These are phyloP conservation scores for Albizia julibrissin DNA, from an alignment of 306 rosid species.

Conservation along the genomic window DNA sequence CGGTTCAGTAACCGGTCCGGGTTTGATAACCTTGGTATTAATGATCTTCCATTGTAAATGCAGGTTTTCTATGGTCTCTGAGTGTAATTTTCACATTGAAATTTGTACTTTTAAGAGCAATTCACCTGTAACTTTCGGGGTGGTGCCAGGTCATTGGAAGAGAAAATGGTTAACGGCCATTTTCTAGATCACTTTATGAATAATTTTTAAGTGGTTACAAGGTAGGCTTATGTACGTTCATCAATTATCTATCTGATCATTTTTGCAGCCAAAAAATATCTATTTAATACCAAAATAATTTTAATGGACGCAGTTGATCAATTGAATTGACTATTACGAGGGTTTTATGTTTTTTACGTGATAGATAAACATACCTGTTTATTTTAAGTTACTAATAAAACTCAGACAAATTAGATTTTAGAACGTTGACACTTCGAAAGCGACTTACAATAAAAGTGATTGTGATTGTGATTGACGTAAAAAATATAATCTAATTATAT, in stretches of 20 bases:
- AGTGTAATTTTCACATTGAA: not conserved
- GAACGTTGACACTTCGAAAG: not conserved
- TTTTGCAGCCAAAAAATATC: no score
- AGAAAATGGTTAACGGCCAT: not conserved
- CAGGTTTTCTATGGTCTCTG: not conserved
- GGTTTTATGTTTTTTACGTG: not conserved
- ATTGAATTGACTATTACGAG: not conserved
- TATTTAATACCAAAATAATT: not conserved
- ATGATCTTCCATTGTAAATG: not conserved
- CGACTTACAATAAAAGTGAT: not conserved
- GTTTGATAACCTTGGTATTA: no score
- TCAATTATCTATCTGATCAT: not conserved
- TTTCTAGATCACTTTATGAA: not conserved
- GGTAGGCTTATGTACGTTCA: not conserved
- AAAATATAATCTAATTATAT: not conserved
- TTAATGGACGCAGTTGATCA: not conserved
- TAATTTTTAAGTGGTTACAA: not conserved
- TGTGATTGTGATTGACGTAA: not conserved
- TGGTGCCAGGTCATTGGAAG: not conserved
- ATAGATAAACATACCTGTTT: no score
- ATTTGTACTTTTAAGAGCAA: not conserved
- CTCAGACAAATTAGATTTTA: not conserved
- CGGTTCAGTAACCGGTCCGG: no score
- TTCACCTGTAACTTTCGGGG: not conserved
- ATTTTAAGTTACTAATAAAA: not conserved